Base-by-base conservation (phyloP, 495 filamentous ascomycete genomes). In the Aspergillus diversus region DNA sequence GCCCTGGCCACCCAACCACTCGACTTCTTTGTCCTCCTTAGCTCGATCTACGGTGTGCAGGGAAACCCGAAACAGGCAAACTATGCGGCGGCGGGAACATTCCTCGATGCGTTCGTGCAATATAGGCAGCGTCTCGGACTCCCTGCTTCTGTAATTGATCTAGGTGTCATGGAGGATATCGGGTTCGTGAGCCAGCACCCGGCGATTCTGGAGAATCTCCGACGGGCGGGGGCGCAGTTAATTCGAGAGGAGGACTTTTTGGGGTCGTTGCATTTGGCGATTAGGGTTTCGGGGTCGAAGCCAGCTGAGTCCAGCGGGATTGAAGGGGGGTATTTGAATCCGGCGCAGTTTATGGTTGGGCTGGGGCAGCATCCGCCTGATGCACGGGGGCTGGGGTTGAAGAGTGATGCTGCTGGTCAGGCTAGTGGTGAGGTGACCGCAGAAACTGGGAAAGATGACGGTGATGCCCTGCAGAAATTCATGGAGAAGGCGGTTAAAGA, bases 11-110 rank as follows among this genome's bases (percentile, higher is more conserved):
- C 3, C 21, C 66, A 57, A n/a, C 43, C 47, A 0, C 61, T 83
- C 6, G 75, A 79, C 62, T 83, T 83, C 72, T 83, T 81, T 71
- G 60, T 73, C 43, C 62, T 81, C 32, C 66, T 80, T 8, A 70
- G 71, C 21, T 73, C 69, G 15, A 46, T 73, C 5, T 58, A 55
- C 27, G 74, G 67, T 11, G 57, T 68, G 3, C 17, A 64, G 21
- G 73, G 71, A 5, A 50, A 64, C 9, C 27, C 21, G 4, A 68
- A 68, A 1, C 73, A 76, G 59, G 66, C 72, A 6, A 71, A 70
- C 35, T 76, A 76, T 27, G 61, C 66, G 2, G 66, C 70, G 4
- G 68, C 66, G 0, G 73, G 70, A 51, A 57, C 61, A 13, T 76
- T 74, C 57, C 59, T 73, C 27, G 69, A 76, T 49, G 37, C 63